Evolutionary conservation across 2,329 filamentous ascomycete species (phyloP).

Genomic region (Fusarium poae): DNA sequence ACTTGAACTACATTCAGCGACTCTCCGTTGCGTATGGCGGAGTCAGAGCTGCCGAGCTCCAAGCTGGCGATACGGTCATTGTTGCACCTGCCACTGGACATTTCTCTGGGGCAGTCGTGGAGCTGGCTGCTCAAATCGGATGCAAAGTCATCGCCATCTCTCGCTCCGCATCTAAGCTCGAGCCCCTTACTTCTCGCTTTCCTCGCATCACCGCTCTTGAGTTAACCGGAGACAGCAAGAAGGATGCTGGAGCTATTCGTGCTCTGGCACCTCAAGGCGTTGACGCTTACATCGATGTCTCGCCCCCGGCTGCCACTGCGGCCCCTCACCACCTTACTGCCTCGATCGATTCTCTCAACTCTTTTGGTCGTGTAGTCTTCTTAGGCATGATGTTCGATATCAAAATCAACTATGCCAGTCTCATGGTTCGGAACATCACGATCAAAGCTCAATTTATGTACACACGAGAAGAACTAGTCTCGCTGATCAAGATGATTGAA

Average conservation of each 20-base stretch:
- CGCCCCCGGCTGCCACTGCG: constrained; percentile 26
- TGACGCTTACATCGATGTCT: constrained; percentile 37
- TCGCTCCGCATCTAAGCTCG: constrained; percentile 11
- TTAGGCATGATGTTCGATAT: constrained; percentile 31
- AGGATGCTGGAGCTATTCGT: constrained; percentile 9
- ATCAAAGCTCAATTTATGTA: constrained; percentile 37
- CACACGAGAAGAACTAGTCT: constrained; percentile 16
- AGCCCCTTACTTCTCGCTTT: constrained; percentile 17
- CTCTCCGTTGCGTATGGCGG: constrained; percentile 33
- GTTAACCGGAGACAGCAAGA: constrained; percentile 22
- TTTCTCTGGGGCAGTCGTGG: constrained; percentile 35
- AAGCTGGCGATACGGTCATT: constrained; percentile 28
- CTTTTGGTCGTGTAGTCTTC: constrained; percentile 7
- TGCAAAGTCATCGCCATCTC: constrained; percentile 39
- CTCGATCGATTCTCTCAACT: constrained; percentile 5
- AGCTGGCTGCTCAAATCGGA: constrained; percentile 35
- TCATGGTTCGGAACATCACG: constrained; percentile 27
- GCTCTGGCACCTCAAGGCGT: constrained; percentile 3
- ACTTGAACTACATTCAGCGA: constrained; percentile 36
- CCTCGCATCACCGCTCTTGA: constrained; percentile 13
- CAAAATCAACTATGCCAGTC: constrained; percentile 25
- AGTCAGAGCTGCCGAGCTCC: constrained; percentile 14
- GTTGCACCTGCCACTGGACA: constrained; percentile 36
- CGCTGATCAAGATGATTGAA: constrained; percentile 36
- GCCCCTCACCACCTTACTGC: constrained; percentile 20